Base-by-base conservation (phyloP, 1,139 yeast species). In the Saccharomyces hybrid region DNA sequence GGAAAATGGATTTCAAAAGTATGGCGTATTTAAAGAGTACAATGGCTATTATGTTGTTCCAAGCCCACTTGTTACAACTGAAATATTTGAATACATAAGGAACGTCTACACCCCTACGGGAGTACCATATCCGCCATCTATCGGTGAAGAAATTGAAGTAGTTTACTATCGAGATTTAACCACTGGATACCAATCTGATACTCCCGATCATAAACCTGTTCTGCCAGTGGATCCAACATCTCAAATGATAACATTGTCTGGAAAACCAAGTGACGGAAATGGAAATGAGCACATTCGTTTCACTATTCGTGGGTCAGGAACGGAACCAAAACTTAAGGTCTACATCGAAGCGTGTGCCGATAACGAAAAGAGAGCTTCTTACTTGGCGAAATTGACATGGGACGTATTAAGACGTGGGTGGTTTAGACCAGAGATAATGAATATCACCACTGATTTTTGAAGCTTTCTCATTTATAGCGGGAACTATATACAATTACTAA, bases 251-350 rank as follows among this genome's bases (percentile, higher is more conserved):
- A 89, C 97, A 0, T 86, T 79, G 0, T 51, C 51, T 12, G 68
- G 65, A 2, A 64, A 64, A n/a, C 68, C 65, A 9, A 63, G 29
- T 2, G 26, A 48, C 12, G 47, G 16, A 2, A 51, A 19, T 52
- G 62, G 16, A 57, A 52, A 55, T 1, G 79, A 74, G 42, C 60
- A 61, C 21, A 82, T 89, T 1, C 74, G 96, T 47, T 85, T 91
- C 67, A 91, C 98, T 0, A 83, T 88, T 52, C 78, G 99, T 52
- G 97, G 98, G 0, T 88, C 96, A 3, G 99, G 99, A 8, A 93
- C 99, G 0, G 99, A 93, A 68, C 98, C 98, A 2, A 93, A 93
- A 66, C 75, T 93, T 58, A 93, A 93, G 70, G 88, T 91, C 0
- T 93, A 93, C 71, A 84, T 93, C 48, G 98, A 93, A 68, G 96